Conservation (phyloP, 73 alveolate species). For the Tetrahymena malaccensis region DNA sequence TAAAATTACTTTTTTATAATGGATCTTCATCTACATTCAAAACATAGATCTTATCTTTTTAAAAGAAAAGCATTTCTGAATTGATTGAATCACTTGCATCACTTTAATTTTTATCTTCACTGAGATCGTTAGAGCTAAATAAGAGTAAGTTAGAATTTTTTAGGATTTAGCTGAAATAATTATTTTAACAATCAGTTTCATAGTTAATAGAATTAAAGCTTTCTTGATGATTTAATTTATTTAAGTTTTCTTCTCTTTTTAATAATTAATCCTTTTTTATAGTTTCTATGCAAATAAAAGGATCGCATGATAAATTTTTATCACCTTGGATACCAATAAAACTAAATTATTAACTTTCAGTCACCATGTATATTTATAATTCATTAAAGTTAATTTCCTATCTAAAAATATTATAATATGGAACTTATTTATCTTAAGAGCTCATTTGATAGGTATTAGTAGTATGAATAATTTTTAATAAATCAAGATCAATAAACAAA, state of each 20-base stretch:
- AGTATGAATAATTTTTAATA: background rate
- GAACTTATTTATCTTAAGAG: background rate
- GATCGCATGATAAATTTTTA: background rate
- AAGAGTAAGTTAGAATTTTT: background rate
- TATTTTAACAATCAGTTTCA: background rate
- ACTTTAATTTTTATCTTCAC: background rate
- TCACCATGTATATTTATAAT: background rate
- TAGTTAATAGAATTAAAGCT: background rate
- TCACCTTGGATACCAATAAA: background rate
- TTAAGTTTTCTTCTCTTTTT: background rate
- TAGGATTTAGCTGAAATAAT: background rate
- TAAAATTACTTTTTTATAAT: background rate
- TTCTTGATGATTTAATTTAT: background rate
- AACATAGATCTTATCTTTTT: background rate
- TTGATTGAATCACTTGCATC: background rate
- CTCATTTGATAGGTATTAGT: background rate
- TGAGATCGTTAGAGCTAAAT: background rate
- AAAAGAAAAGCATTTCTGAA: background rate
- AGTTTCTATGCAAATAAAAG: background rate
- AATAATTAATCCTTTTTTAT: background rate
- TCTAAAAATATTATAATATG: background rate
- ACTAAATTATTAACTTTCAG: background rate
- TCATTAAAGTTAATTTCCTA: background rate
- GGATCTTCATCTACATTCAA: background rate
- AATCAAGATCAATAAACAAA: background rate